phyloP scores from a whole-genome alignment of 2,329 filamentous ascomycete species.

The Fusarium fracticaudum region DNA sequence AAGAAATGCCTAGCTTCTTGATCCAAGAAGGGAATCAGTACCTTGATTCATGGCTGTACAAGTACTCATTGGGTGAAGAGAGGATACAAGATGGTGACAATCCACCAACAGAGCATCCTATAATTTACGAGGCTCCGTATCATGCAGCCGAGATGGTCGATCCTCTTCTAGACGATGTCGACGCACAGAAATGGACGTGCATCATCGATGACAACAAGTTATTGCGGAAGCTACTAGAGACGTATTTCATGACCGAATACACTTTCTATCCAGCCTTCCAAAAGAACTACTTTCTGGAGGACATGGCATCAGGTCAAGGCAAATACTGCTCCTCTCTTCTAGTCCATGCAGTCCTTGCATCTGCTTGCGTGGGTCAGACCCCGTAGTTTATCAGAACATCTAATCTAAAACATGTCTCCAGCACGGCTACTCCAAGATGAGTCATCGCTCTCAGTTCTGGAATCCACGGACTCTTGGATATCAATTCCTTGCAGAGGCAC shows the following conservation, averaged over 20 bases:
- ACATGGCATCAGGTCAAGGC: neutral
- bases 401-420: neutral
- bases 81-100: neutral
- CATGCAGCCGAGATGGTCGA: neutral
- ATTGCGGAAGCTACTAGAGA: neutral
- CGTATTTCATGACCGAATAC: neutral
- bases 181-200: neutral
- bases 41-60: neutral
- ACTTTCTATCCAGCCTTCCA: neutral
- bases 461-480: neutral
- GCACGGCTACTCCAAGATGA: neutral
- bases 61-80: neutral
- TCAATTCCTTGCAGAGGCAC: neutral
- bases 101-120: neutral
- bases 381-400: neutral
- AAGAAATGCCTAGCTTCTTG: neutral
- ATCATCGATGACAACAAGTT: neutral
- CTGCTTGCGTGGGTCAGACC: neutral
- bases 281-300: neutral
- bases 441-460: neutral
- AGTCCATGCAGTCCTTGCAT: conserved; percentile 4
- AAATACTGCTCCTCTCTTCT: conserved; percentile 2
- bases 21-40: neutral
- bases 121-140: neutral
- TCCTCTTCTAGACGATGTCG: neutral